phyloP scores from a whole-genome alignment of 202 grass and related monocot species.

The Zizania palustris region DNA sequence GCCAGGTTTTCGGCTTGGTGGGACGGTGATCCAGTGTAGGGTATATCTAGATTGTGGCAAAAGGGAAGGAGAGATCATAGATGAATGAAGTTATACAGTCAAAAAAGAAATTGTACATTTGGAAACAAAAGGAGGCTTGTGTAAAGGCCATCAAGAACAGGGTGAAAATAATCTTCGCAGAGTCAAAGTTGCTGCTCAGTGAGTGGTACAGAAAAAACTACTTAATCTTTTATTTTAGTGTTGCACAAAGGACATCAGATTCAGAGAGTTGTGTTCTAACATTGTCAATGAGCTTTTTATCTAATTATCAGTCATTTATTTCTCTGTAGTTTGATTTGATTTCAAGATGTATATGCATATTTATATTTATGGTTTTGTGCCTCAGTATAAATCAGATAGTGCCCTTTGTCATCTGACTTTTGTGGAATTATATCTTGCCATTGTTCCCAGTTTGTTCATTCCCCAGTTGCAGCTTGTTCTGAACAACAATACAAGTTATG shows the following conservation, averaged over 20 bases:
- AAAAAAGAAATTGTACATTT: slow-evolving; percentile 70
- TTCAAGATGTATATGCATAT: slow-evolving; percentile 11
- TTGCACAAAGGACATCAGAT: slow-evolving; percentile 50
- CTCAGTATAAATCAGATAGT: not conserved
- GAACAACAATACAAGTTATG: not conserved
- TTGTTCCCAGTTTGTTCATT: not conserved
- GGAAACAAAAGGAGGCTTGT: slow-evolving; percentile 48
- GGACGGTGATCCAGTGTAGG: slow-evolving; percentile 92
- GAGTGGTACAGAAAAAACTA: slow-evolving; percentile 47
- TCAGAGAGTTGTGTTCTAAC: slow-evolving; percentile 46
- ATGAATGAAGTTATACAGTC: slow-evolving; percentile 50
- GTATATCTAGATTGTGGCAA: slow-evolving; percentile 75
- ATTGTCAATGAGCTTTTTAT: slow-evolving; percentile 28
- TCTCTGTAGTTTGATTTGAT: slow-evolving; percentile 23
- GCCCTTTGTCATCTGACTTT: not conserved
- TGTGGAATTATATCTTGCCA: not conserved
- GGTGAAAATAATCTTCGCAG: slow-evolving; percentile 34
- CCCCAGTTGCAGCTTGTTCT: not conserved
- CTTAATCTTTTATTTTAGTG: slow-evolving; percentile 47
- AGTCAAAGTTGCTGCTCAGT: slow-evolving; percentile 44
- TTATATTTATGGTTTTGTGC: not conserved
- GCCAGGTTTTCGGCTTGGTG: slow-evolving; percentile 84
- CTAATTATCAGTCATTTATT: slow-evolving; percentile 41
- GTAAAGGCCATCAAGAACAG: slow-evolving; percentile 61
- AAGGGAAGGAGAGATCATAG: slow-evolving; percentile 44